These are phyloP conservation scores for Fagopyrum esculentum DNA, from an alignment of 148 eudicot species.

Conservation along the genomic window DNA sequence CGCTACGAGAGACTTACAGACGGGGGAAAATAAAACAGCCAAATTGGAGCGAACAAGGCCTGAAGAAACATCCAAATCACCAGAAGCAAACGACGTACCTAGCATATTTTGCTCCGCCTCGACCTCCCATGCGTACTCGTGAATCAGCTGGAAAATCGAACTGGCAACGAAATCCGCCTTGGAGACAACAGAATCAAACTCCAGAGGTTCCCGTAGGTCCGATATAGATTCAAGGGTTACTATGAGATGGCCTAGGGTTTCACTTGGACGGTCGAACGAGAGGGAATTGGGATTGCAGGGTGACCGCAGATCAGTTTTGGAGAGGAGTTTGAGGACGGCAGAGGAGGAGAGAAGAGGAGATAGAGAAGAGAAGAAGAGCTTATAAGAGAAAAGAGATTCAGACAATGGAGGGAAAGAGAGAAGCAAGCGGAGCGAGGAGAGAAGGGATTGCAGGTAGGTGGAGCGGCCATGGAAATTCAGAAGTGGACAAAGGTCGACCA, in stretches of 20 bases:
- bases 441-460: constrained; percentile 36
- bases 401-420: constrained; percentile 46
- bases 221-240: constrained; percentile 30
- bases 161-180: constrained; percentile 19
- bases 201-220: background rate
- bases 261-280: constrained; percentile 33
- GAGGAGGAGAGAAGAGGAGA: constrained; percentile 64
- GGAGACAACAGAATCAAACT: background rate
- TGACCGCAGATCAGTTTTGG: background rate
- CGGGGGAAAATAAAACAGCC: constrained; percentile 61
- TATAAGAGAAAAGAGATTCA: constrained; percentile 57
- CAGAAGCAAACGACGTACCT: constrained; percentile 19
- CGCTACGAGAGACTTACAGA: constrained; percentile 26
- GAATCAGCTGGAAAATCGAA: constrained; percentile 50
- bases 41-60: constrained; percentile 47
- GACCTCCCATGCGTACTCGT: constrained; percentile 59
- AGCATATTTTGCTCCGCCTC: constrained; percentile 16
- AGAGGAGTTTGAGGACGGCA: constrained; percentile 29
- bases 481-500: constrained; percentile 61
- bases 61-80: constrained; percentile 9
- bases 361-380: constrained; percentile 70
- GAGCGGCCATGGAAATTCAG: constrained; percentile 31
- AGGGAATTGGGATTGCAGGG: constrained; percentile 25
- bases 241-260: constrained; percentile 38
- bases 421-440: constrained; percentile 27